Conservation (phyloP, 495 filamentous ascomycete genomes). For the Alectoria sarmentosa region DNA sequence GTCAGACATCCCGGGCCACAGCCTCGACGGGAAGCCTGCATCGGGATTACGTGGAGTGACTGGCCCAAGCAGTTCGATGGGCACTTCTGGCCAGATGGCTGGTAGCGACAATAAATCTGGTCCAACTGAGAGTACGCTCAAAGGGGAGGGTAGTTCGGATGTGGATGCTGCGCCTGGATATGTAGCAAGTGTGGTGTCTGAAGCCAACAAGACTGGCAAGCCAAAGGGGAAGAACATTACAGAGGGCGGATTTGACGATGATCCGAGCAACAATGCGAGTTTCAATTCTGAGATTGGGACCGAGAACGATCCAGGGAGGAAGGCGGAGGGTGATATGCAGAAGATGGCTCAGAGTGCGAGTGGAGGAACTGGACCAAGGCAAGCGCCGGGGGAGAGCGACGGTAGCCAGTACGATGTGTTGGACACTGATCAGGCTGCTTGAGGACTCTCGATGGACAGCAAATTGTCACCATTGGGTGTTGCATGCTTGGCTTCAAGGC, state of each 20-base stretch:
- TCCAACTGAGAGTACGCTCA: slow-evolving; percentile 7
- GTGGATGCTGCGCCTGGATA: slow-evolving; percentile 39
- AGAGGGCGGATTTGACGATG: slow-evolving; percentile 47
- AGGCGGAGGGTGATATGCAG: slow-evolving; percentile 45
- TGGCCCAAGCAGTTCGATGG: slow-evolving; percentile 4
- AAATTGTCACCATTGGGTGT: background rate
- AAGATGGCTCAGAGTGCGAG: slow-evolving; percentile 36
- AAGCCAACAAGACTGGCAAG: slow-evolving; percentile 33
- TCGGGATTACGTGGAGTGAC: slow-evolving; percentile 2
- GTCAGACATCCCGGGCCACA: slow-evolving; percentile 38
- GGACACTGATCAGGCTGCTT: slow-evolving; percentile 37
- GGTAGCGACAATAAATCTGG: slow-evolving; percentile 7
- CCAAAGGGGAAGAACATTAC: slow-evolving; percentile 51
- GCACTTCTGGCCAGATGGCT: slow-evolving; percentile 11
- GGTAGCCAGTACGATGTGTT: slow-evolving; percentile 39
- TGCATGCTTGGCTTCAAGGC: background rate
- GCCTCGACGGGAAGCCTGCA: slow-evolving; percentile 6
- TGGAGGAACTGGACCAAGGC: slow-evolving; percentile 33
- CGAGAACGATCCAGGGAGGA: slow-evolving; percentile 54
- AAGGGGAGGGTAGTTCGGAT: slow-evolving; percentile 15
- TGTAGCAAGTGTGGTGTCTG: slow-evolving; percentile 33
- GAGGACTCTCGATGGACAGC: background rate
- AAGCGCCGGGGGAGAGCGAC: slow-evolving; percentile 36
- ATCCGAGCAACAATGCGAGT: slow-evolving; percentile 47
- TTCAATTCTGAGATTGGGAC: slow-evolving; percentile 53